Conservation (phyloP, 2,329 filamentous ascomycete species). For the Colletotrichum cordylinicola region DNA sequence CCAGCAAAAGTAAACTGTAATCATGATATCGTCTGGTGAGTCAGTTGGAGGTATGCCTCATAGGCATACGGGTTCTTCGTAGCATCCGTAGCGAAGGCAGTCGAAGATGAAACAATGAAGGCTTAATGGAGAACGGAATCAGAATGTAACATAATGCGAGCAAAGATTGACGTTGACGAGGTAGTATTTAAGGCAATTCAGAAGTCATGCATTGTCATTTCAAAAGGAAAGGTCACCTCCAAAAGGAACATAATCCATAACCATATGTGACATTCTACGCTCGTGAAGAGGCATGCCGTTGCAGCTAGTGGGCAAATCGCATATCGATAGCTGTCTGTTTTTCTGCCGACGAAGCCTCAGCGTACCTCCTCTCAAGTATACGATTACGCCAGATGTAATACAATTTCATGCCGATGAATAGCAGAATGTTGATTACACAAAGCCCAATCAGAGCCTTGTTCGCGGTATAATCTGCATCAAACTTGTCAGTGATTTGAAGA, state of each 20-base stretch:
- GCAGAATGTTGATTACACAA: slow-evolving; percentile 19
- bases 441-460: neutral
- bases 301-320: neutral
- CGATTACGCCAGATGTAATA: slow-evolving; percentile 37
- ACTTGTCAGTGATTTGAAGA: neutral
- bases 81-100: neutral
- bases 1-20: neutral
- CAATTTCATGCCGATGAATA: slow-evolving; percentile 43
- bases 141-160: neutral
- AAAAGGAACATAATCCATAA: neutral
- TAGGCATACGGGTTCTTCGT: no score
- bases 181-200: neutral
- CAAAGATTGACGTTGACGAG: neutral
- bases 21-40: neutral
- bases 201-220: no score
- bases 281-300: no score
- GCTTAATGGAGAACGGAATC: neutral
- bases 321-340: neutral
- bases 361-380: neutral
- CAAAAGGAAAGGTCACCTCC: neutral
- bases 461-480: neutral
- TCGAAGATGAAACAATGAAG: neutral
- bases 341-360: neutral
- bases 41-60: neutral
- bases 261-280: neutral